These are phyloP conservation scores for Termitomyces sp. DNA, from an alignment of 768 basidiomycete genomes.

Conservation along the genomic window DNA sequence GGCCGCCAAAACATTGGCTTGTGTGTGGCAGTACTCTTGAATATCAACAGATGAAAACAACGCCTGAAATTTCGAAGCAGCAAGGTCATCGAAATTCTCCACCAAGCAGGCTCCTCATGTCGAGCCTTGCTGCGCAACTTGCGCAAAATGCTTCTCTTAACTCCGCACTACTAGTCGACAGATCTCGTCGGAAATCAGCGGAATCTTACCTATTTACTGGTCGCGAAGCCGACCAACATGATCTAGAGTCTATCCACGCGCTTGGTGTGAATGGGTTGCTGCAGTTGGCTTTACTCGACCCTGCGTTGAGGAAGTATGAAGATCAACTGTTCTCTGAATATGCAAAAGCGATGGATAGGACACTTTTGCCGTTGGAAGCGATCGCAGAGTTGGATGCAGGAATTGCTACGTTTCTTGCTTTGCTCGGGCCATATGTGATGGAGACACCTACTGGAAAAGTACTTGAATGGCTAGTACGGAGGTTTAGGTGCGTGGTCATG, in stretches of 20 bases:
- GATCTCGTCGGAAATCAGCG: slow-evolving; percentile 55
- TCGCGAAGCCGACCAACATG: slow-evolving; percentile 78
- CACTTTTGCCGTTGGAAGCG: slow-evolving; percentile 62
- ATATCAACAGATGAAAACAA: slow-evolving; percentile 1
- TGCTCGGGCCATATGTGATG: slow-evolving; percentile 79
- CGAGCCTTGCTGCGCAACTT: slow-evolving; percentile 80
- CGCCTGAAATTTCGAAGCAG: slow-evolving; percentile 7
- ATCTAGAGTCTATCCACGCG: slow-evolving; percentile 82
- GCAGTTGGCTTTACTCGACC: slow-evolving; percentile 63
- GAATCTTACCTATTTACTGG: slow-evolving; percentile 90
- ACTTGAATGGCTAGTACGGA: slow-evolving; percentile 91
- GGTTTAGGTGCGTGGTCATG: slow-evolving; percentile 68
- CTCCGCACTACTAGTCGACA: slow-evolving; percentile 62
- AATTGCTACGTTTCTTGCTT: slow-evolving; percentile 59
- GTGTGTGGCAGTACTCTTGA: background rate
- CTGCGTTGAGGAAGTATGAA: slow-evolving; percentile 58
- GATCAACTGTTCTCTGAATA: slow-evolving; percentile 76
- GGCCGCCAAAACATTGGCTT: background rate
- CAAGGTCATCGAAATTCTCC: background rate
- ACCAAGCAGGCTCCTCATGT: slow-evolving; percentile 35
- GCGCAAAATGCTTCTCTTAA: slow-evolving; percentile 79
- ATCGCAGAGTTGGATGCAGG: slow-evolving; percentile 58
- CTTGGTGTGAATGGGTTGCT: slow-evolving; percentile 76
- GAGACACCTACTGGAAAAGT: slow-evolving; percentile 79
- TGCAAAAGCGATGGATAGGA: slow-evolving; percentile 74